Percentiles rank a stretch among this genome's conserved stretches.
phyloP scores from a whole-genome alignment of 2,329 filamentous ascomycete species.

The Aureobasidium sp. region DNA sequence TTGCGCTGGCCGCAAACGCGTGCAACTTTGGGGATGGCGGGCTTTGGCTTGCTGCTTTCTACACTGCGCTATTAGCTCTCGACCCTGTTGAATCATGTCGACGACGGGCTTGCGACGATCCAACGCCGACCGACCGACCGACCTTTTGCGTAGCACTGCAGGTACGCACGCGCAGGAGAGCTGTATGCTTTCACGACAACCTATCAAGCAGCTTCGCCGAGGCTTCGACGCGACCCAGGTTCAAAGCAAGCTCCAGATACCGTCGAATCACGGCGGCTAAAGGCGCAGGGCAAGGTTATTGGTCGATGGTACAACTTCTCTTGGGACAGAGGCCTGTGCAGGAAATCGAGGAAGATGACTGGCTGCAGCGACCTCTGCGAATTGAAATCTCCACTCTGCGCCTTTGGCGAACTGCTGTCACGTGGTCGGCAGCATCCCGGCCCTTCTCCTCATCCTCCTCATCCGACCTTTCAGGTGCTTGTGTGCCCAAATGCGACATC shows the following conservation, averaged over 20 bases:
- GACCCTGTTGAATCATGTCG: not conserved
- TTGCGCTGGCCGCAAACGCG: constrained; percentile 8
- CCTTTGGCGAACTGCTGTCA: not conserved
- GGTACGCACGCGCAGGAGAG: constrained; percentile 14
- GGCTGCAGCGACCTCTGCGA: not conserved
- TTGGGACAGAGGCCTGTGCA: constrained; percentile 11
- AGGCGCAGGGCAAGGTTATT: constrained; percentile 9
- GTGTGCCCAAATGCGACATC: not conserved
- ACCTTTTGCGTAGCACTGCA: constrained; percentile 9
- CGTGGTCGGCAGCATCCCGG: not conserved
- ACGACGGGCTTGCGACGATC: not conserved
- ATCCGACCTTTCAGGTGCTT: too few species aligned
- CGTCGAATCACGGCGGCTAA: constrained; percentile 14
- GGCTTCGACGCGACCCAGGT: constrained; percentile 8
- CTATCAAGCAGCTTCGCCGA: constrained; percentile 14
- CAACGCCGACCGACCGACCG: constrained; percentile 3
- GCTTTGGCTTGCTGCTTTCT: constrained; percentile 4
- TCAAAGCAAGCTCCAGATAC: constrained; percentile 6
- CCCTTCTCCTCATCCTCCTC: not conserved
- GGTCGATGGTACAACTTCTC: constrained; percentile 13
- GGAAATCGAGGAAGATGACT: constrained; percentile 8
- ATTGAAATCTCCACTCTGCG: constrained; percentile 12
- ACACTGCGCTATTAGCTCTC: not conserved
- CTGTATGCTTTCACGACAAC: constrained; percentile 9
- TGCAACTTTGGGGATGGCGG: not conserved